Percentiles rank a stretch among this genome's conserved stretches.
Conservation (phyloP, 805 yeast genomes). For the Lachancea sp. region DNA sequence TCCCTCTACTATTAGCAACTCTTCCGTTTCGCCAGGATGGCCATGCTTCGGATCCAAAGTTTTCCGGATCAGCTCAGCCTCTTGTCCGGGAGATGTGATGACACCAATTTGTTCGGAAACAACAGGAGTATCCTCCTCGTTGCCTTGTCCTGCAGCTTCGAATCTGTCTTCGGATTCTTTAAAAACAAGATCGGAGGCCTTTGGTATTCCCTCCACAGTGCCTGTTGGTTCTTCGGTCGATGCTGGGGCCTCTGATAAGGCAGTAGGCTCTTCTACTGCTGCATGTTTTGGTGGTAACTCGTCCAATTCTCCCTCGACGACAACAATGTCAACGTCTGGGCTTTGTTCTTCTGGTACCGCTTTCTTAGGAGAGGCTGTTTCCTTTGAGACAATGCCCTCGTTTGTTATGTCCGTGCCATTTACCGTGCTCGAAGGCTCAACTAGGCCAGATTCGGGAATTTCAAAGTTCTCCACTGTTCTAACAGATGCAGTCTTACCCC, state of each 20-base stretch:
- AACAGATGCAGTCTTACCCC: not conserved
- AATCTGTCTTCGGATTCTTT: conserved; percentile 5
- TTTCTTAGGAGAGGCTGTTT: not conserved
- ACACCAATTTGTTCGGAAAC: conserved; percentile 10
- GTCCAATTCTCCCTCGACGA: conserved; percentile 4
- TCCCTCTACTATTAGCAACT: conserved; percentile 8
- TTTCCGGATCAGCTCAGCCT: conserved; percentile 8
- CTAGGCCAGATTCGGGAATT: too few relatives aligned
- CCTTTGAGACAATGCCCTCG: not conserved
- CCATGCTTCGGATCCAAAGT: conserved; percentile 15
- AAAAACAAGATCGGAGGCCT: conserved; percentile 1
- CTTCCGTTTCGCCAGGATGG: conserved; percentile 13
- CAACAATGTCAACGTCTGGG: conserved; percentile 4
- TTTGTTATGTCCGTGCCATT: not conserved
- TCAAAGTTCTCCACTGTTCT: not conserved
- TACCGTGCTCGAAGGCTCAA: too few relatives aligned
- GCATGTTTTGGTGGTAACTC: conserved; percentile 1
- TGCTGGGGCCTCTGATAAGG: conserved; percentile 1
- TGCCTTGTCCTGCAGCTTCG: conserved; percentile 1
- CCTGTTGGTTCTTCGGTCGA: conserved; percentile 4
- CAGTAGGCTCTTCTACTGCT: not conserved
- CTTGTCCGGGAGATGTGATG: conserved; percentile 13
- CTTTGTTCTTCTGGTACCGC: not conserved
- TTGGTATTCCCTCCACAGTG: conserved; percentile 2
- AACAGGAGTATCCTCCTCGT: conserved; percentile 1